phyloP scores from a whole-genome alignment of 2,329 filamentous ascomycete species.

The Fusarium nisikadoi region DNA sequence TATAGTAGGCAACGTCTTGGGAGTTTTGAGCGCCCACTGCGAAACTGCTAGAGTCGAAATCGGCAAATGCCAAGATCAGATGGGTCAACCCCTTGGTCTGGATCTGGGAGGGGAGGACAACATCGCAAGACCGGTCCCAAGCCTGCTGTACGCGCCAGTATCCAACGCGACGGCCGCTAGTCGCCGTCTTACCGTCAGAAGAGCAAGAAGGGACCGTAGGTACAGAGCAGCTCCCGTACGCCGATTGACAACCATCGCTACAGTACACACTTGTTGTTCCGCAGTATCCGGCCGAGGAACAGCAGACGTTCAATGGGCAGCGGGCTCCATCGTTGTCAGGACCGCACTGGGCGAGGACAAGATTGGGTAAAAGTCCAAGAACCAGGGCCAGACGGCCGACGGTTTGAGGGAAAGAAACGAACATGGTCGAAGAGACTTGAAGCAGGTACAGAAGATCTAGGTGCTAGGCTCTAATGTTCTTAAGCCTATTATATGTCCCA shows the following conservation, averaged over 20 bases:
- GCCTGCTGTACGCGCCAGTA: background rate
- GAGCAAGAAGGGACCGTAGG: background rate
- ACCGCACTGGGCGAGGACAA: background rate
- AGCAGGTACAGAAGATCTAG: fast-evolving
- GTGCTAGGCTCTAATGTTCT: background rate
- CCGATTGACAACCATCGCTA: fast-evolving
- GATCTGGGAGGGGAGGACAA: background rate
- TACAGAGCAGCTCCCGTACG: background rate
- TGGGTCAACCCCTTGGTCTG: background rate
- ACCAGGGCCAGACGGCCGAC: background rate
- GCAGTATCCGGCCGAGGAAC: background rate
- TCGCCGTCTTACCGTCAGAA: background rate
- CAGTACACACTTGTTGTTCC: background rate
- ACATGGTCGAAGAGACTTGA: background rate
- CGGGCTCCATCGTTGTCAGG: background rate
- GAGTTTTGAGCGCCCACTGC: background rate
- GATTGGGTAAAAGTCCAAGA: background rate
- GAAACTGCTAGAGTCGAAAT: background rate
- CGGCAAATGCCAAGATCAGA: background rate
- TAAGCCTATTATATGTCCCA: background rate
- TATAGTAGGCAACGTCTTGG: background rate
- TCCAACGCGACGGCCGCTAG: background rate
- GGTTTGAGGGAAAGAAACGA: fast-evolving
- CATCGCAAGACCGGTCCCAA: background rate
- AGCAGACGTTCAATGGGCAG: background rate